Percentiles rank a stretch among this genome's conserved stretches.
These are phyloP conservation scores for Moniliophthora roreri DNA, from an alignment of 1,284 basidiomycete species.

Conservation along the genomic window DNA sequence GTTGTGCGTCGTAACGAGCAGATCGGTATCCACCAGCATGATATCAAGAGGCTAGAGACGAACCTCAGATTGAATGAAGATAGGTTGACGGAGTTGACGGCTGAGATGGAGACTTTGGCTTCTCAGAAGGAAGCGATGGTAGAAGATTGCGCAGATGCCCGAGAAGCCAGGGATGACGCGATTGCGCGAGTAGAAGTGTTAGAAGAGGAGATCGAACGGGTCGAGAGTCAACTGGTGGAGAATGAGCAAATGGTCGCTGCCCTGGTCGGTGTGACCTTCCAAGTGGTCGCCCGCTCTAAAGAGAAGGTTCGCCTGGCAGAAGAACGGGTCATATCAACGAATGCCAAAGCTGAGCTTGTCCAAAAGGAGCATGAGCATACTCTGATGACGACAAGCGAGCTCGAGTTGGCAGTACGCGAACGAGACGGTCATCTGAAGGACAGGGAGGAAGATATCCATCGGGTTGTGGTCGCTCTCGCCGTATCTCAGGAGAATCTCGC, in stretches of 20 bases:
- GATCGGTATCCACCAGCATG: constrained; percentile 72
- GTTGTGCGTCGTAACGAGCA: constrained; percentile 65
- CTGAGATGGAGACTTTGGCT: constrained; percentile 61
- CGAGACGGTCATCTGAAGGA: too few relatives aligned
- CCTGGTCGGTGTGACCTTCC: constrained; percentile 35
- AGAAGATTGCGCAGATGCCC: constrained; percentile 73
- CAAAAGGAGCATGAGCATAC: constrained; percentile 1
- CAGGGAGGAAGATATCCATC: too few relatives aligned
- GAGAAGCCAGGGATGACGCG: constrained; percentile 66
- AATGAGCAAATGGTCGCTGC: constrained; percentile 30
- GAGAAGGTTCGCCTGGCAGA: constrained; percentile 16
- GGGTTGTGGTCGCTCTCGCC: too few relatives aligned
- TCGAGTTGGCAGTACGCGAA: not conserved
- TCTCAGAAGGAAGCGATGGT: constrained; percentile 75
- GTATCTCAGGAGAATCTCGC: too few relatives aligned
- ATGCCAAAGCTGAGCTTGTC: not conserved
- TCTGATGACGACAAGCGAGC: not conserved
- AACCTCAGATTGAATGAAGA: constrained; percentile 74
- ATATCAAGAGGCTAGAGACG: constrained; percentile 69
- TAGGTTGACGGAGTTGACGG: constrained; percentile 61
- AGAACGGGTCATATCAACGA: constrained; percentile 12
- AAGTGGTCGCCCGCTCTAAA: constrained; percentile 27
- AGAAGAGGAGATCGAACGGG: constrained; percentile 45
- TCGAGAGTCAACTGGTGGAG: constrained; percentile 36
- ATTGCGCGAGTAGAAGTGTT: constrained; percentile 52